A percentile compares a stretch with the other conserved stretches of the same genome.
Conservation (phyloP, 1,284 basidiomycete species). For the Thecaphora frezii region DNA sequence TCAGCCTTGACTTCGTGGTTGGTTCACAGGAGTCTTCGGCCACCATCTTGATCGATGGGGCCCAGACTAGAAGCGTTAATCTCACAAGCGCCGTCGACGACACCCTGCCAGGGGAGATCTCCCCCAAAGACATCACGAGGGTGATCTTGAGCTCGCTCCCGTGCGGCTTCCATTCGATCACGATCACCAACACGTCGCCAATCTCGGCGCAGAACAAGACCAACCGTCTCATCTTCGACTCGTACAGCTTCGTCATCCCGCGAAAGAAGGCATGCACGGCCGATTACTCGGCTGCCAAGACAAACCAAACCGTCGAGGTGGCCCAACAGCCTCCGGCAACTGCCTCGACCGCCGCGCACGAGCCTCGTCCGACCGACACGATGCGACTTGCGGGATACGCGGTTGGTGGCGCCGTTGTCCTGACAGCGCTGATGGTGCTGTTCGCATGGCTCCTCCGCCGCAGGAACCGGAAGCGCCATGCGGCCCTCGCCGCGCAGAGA, state of each 20-base stretch:
- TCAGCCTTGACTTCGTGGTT: neutral
- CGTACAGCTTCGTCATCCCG: neutral
- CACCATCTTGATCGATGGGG: neutral
- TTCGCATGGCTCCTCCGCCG: neutral
- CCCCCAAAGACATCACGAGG: neutral
- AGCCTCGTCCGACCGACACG: neutral
- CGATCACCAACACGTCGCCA: neutral
- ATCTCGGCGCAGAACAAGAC: neutral
- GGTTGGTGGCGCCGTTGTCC: neutral
- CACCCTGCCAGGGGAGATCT: too few relatives aligned
- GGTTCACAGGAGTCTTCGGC: neutral
- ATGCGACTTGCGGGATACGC: neutral
- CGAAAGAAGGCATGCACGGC: neutral
- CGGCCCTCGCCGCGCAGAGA: neutral
- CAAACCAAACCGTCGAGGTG: neutral
- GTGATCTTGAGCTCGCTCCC: neutral
- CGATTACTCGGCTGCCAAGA: neutral
- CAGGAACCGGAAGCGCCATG: neutral
- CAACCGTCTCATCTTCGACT: neutral
- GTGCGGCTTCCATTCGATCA: neutral
- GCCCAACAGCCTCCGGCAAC: neutral
- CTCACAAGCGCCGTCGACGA: neutral
- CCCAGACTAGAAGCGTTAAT: neutral
- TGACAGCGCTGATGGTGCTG: neutral
- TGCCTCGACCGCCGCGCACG: neutral